phyloP scores from a whole-genome alignment of 2,329 filamentous ascomycete genomes.

The Penicillium polonicum region DNA sequence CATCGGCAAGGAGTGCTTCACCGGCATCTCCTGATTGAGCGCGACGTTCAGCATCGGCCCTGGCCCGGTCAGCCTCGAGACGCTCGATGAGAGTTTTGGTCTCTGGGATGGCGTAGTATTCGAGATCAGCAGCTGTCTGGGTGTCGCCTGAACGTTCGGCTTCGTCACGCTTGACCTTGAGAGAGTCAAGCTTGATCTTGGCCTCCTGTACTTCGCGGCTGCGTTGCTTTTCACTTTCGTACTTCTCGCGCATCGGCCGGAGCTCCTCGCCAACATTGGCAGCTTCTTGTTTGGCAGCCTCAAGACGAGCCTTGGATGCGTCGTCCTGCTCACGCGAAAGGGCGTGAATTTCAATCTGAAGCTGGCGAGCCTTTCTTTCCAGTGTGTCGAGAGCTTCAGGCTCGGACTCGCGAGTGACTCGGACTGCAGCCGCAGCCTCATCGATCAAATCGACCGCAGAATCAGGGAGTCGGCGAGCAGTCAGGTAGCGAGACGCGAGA shows the following conservation, averaged over 20 bases:
- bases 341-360: constrained; percentile 97
- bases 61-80: constrained; percentile 76
- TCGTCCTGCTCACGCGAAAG: constrained; percentile 92
- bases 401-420: constrained; percentile 92
- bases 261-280: constrained; percentile 94
- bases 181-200: constrained; percentile 88
- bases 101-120: constrained; percentile 97
- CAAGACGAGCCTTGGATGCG: constrained; percentile 78
- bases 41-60: constrained; percentile 68
- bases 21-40: constrained; percentile 59
- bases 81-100: constrained; percentile 75
- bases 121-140: constrained; percentile 83
- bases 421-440: constrained; percentile 93
- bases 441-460: constrained; percentile 96
- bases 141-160: constrained; percentile 86
- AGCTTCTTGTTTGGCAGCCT: constrained; percentile 81
- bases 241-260: constrained; percentile 87
- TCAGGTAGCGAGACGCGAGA: constrained; percentile 89
- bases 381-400: constrained; percentile 94
- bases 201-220: constrained; percentile 90
- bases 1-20: constrained; percentile 78
- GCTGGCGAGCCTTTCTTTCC: constrained; percentile 82
- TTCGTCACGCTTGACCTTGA: constrained; percentile 89
- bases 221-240: constrained; percentile 87
- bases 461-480: constrained; percentile 84